Evolutionary conservation across 2,329 filamentous ascomycete species (phyloP), one percentile per base, ranked within the genome.

Genomic region (Macrophomina tecta): DNA sequence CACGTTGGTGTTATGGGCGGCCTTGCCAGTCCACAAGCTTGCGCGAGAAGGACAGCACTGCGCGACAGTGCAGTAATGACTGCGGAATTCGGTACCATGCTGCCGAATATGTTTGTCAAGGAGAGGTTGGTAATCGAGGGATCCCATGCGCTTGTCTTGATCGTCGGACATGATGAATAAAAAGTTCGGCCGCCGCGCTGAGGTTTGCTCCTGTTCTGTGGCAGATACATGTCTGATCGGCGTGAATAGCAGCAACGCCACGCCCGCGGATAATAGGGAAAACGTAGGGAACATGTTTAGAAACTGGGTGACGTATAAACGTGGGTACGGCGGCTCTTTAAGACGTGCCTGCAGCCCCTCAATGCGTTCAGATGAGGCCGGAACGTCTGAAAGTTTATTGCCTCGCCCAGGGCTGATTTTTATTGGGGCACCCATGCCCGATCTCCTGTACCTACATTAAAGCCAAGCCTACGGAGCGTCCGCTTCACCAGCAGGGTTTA

Each of bases 1-100:
- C 1, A 91, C 87, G 70, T 91, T 91, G 0, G 88, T 91, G 69
- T 91, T 91, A 70, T 92, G 90, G 0, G 89, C 87, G 9, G 86
- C 83, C 71, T 86, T 87, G 0, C 90, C 89, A 0, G 89, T 91
- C 83, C 84, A 87, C 2, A 91, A 75, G 14, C 84, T 86, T 2
- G 89, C 89, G 1, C 90, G 81, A 0, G 88, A 88, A 0, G 90
- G 90, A 70, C 90, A 91, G 74, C 90, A 91, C 0, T 90, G 74
- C 0, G 89, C 82, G 0, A 88, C 86, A 0, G 89, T 91, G 70
- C 87, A 89, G 67, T 87, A 91, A 71, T 91, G 89, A 46, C 85
- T 85, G 56, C 79, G 78, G 69, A 86, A 91, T 1, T 82, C 82
- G 0, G 86, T 89, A 0, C 89, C 90, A 63, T 87, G 78, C 0